Base-by-base conservation (phyloP, 2,329 filamentous ascomycete species). In the Pseudogymnoascus pannorum region DNA sequence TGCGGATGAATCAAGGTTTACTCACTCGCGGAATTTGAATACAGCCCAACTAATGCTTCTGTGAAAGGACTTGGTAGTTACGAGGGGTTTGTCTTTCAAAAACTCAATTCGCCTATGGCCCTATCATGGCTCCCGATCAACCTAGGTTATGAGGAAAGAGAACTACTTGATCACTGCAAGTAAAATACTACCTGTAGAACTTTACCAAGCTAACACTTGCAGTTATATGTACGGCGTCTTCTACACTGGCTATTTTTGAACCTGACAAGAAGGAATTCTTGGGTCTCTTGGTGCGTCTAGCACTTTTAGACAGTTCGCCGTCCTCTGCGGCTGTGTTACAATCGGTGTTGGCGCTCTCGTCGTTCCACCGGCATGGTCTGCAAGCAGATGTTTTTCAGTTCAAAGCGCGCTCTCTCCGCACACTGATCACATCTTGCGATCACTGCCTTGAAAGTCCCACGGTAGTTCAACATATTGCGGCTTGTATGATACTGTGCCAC, bases 1-100 rank as follows among this genome's bases (percentile, higher is more conserved):
- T 67, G 31, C 62, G 64, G 61, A 65, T 64, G 63, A 67, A 63
- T 63, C 63, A 67, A 67, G 65, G 65, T 67, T 60, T 64, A 63
- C 61, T 63, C 58, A 22, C 60, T 64, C 62, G 57, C 60, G 20
- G 61, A 59, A 42, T 65, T 63, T 66, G 54, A 63, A 38, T 61
- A 59, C 63, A 51, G 62, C 59, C 33, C 58, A 61, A 58, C 65
- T 66, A 63, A 66, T 64, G 38, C 64, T 66, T 59, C 33, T 58
- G 58, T 44, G 58, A 62, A 63, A 66, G 64, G 64, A 60, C 36
- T 66, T 65, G 48, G 59, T 63, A 63, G 57, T 63, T 51, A 63
- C 29, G 59, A 40, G 33, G 64, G 59, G 60, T 64, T 58, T 61
- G 61, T 38, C 62, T 62, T 65, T 60, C 60, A 61, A 63, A 61